Conservation (phyloP, 305 asterid genomes). For the Nicotiana rustica region DNA sequence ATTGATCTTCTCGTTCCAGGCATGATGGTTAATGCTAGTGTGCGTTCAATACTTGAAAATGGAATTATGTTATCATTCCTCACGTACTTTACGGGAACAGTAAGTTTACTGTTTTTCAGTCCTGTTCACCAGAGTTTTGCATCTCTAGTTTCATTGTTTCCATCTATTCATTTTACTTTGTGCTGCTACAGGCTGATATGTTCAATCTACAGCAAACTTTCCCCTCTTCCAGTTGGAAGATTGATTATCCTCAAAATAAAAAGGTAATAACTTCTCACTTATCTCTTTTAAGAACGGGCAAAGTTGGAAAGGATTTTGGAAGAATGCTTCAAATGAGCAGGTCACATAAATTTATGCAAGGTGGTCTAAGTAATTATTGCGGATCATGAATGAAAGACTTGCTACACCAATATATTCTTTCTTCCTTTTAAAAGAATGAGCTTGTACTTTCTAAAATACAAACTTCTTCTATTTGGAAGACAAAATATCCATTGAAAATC, state of each 20-base stretch:
- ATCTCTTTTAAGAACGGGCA: background rate
- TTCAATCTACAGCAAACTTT: slow-evolving; percentile 74
- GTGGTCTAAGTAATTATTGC: background rate
- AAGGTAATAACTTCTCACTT: slow-evolving; percentile 59
- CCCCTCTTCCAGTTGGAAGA: slow-evolving; percentile 87
- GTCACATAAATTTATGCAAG: slow-evolving; percentile 29
- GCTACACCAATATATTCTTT: slow-evolving; percentile 24
- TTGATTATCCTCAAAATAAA: slow-evolving; percentile 69
- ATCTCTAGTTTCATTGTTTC: slow-evolving; percentile 36
- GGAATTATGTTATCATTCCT: slow-evolving; percentile 91
- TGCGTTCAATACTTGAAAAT: slow-evolving; percentile 83
- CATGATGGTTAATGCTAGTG: slow-evolving; percentile 97
- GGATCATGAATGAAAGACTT: background rate
- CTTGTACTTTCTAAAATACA: background rate
- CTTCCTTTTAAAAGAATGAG: background rate
- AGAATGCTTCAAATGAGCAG: slow-evolving; percentile 24
- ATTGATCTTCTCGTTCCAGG: slow-evolving; percentile 98
- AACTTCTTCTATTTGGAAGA: slow-evolving; percentile 21
- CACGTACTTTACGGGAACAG: slow-evolving; percentile 95
- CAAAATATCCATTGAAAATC: background rate
- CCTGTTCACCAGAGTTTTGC: slow-evolving; percentile 34
- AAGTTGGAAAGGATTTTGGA: background rate
- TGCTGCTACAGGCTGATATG: slow-evolving; percentile 74
- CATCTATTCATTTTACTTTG: slow-evolving; percentile 31
- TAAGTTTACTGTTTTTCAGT: slow-evolving; percentile 53